Percentiles rank a stretch among this genome's conserved stretches.
phyloP scores from a whole-genome alignment of 495 filamentous ascomycete genomes.

The Penicillium nucicola region DNA sequence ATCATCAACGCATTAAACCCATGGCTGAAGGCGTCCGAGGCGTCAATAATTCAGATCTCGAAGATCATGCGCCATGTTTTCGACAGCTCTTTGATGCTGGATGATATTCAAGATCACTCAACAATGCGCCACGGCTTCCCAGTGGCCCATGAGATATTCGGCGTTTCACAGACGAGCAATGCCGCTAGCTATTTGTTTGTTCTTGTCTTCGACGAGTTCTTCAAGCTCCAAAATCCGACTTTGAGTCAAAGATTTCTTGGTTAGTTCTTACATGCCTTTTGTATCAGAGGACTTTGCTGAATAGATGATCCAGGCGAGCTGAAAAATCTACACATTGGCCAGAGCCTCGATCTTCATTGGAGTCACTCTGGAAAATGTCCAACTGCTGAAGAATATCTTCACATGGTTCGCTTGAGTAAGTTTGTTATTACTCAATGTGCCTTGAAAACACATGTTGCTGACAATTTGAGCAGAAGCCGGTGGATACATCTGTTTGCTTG shows the following conservation, averaged over 20 bases:
- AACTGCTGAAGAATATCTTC: background rate
- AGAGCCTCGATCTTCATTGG: background rate
- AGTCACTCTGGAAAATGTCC: background rate
- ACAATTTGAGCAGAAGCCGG: background rate
- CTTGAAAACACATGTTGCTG: background rate
- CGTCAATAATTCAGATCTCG: too few species aligned
- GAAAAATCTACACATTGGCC: background rate
- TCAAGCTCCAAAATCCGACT: too few species aligned
- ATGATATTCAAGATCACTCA: background rate
- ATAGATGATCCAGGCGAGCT: background rate
- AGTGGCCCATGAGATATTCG: background rate
- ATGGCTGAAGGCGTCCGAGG: too few species aligned
- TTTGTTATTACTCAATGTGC: background rate
- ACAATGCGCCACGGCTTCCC: background rate
- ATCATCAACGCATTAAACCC: too few species aligned
- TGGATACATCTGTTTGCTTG: background rate
- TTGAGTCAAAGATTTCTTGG: background rate
- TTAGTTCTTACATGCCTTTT: too few species aligned
- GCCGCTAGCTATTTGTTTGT: background rate
- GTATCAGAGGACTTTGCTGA: background rate
- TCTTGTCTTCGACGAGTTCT: background rate
- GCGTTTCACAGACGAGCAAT: background rate
- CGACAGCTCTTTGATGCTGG: background rate
- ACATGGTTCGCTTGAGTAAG: background rate
- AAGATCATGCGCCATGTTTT: too few species aligned